phyloP scores from a whole-genome alignment of 2,329 filamentous ascomycete genomes.

The Sarocladiaceae sp. region DNA sequence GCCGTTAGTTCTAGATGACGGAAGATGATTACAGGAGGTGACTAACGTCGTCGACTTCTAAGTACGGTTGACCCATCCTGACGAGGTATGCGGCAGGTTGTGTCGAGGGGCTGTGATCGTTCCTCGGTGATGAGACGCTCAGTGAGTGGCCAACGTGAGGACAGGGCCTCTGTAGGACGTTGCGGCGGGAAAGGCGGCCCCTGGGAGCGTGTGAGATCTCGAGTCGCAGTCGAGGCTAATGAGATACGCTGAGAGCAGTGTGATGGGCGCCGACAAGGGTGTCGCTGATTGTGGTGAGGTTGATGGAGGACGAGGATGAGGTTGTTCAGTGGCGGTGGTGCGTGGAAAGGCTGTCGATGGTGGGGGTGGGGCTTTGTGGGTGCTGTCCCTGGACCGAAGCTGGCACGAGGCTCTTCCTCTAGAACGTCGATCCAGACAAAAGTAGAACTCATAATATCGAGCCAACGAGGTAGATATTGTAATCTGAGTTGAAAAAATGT shows the following conservation, averaged over 20 bases:
- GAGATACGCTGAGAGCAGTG: background rate
- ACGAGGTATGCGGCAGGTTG: background rate
- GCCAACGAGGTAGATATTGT: too few relatives aligned
- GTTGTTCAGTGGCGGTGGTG: background rate
- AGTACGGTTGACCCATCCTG: background rate
- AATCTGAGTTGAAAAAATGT: too few relatives aligned
- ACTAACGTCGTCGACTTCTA: slow-evolving; percentile 9
- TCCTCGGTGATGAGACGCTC: background rate
- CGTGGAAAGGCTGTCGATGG: background rate
- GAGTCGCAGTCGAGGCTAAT: background rate
- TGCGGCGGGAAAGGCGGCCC: too few relatives aligned
- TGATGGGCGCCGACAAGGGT: background rate
- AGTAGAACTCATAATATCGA: too few relatives aligned
- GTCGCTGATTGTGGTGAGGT: background rate
- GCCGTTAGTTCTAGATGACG: background rate
- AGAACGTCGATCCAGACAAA: too few relatives aligned
- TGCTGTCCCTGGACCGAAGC: background rate
- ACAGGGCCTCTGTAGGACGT: background rate
- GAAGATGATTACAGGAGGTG: background rate
- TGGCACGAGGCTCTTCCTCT: background rate
- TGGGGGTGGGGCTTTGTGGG: slow-evolving; percentile 3
- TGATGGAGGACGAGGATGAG: slow-evolving; percentile 5
- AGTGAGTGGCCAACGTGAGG: background rate
- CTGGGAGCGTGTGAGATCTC: too few relatives aligned
- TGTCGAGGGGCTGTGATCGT: background rate